Percentiles rank a stretch among this genome's conserved stretches.
These are phyloP conservation scores for Skeletonema potamos DNA, from an alignment of 108 stramenopile genomes.

Conservation along the genomic window DNA sequence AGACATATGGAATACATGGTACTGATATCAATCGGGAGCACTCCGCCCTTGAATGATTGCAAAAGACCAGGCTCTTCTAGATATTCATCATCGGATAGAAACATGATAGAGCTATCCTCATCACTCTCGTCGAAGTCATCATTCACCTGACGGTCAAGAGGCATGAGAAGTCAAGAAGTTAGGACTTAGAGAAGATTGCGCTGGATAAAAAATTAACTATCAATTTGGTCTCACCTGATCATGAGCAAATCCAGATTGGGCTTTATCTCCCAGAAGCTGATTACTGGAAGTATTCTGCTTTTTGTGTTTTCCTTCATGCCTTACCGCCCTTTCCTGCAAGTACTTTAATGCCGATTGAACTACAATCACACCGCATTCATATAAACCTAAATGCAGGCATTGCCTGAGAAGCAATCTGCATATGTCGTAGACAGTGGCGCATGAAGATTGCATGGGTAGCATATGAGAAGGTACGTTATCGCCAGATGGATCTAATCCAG, in stretches of 20 bases:
- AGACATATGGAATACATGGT: conserved; percentile 63
- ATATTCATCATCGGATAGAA: conserved; percentile 70
- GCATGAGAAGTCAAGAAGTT: background rate
- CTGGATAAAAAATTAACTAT: background rate
- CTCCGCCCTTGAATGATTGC: conserved; percentile 51
- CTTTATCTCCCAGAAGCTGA: conserved; percentile 5
- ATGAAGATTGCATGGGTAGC: conserved; percentile 70
- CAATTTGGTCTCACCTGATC: conserved; percentile 52
- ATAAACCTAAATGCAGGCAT: conserved; percentile 55
- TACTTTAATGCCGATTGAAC: conserved; percentile 67
- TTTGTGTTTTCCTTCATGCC: conserved; percentile 27
- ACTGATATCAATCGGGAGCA: conserved; percentile 66
- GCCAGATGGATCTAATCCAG: background rate
- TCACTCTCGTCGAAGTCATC: conserved; percentile 42
- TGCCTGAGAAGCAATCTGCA: conserved; percentile 70
- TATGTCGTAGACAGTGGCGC: conserved; percentile 66
- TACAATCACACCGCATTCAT: conserved; percentile 60
- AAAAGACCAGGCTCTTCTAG: conserved; percentile 43
- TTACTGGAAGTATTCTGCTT: conserved; percentile 21
- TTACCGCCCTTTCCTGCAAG: conserved; percentile 57
- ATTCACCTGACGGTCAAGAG: conserved; percentile 4
- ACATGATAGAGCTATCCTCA: conserved; percentile 26
- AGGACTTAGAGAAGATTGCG: background rate
- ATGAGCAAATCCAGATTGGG: conserved; percentile 46
- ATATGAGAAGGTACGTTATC: background rate